These are phyloP conservation scores for Fusarium subglutinans DNA, from an alignment of 2,329 filamentous ascomycete species.

Conservation along the genomic window DNA sequence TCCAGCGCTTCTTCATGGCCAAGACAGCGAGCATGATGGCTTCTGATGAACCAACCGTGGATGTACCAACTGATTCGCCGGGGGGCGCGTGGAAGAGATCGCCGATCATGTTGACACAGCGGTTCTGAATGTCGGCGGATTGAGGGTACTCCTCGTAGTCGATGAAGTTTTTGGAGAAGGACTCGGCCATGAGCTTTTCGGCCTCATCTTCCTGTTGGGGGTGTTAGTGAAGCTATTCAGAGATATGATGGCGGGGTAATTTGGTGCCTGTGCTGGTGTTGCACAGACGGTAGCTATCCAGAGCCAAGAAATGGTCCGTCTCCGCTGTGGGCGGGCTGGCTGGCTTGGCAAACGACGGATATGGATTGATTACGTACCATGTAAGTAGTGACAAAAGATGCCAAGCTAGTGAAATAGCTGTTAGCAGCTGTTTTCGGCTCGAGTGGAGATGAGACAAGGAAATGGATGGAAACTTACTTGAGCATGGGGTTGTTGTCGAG, in stretches of 20 bases:
- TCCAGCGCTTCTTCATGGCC: slow-evolving; percentile 96
- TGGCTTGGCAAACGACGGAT: slow-evolving; percentile 14
- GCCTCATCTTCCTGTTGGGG: slow-evolving; percentile 81
- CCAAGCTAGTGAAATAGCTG: slow-evolving; percentile 66
- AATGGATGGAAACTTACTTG: slow-evolving; percentile 61
- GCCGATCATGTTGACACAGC: slow-evolving; percentile 91
- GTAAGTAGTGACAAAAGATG: slow-evolving; percentile 94
- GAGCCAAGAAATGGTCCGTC: slow-evolving; percentile 28
- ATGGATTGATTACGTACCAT: slow-evolving; percentile 68
- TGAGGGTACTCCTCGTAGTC: slow-evolving; percentile 88
- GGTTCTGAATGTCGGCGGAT: slow-evolving; percentile 87
- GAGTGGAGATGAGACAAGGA: neutral
- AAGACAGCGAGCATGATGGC: slow-evolving; percentile 84
- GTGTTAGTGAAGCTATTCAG: slow-evolving; percentile 31
- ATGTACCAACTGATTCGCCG: slow-evolving; percentile 81
- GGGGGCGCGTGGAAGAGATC: slow-evolving; percentile 85
- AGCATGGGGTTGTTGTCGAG: slow-evolving; percentile 92
- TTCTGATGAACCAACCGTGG: slow-evolving; percentile 89
- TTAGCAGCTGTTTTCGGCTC: slow-evolving; percentile 1
- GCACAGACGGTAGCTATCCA: neutral
- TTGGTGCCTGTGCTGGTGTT: neutral
- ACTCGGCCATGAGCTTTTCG: slow-evolving; percentile 93
- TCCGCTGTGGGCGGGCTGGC: slow-evolving; percentile 1
- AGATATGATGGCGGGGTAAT: slow-evolving; percentile 6
- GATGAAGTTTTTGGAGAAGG: slow-evolving; percentile 95